Percentiles rank a stretch among this genome's conserved stretches.
phyloP scores from a whole-genome alignment of 257 asterid genomes.

The Nicotiana knightiana region DNA sequence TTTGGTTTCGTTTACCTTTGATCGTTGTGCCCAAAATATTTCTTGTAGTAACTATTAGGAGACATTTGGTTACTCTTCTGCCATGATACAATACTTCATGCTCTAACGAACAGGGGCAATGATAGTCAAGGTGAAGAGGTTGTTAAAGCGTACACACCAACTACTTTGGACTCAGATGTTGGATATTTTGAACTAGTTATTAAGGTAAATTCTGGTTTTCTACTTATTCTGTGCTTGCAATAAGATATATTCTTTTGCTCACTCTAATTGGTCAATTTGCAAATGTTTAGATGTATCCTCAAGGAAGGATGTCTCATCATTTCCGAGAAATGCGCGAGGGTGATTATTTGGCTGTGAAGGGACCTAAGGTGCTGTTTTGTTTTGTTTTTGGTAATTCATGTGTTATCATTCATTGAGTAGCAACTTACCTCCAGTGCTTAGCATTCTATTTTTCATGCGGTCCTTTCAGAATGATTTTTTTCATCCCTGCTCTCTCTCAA shows the following conservation, averaged over 20 bases:
- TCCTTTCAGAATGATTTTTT: too few relatives aligned
- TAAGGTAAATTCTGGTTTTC: slow-evolving; percentile 46
- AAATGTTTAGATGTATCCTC: slow-evolving; percentile 83
- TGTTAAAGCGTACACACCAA: slow-evolving; percentile 92
- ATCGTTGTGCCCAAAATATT: not conserved
- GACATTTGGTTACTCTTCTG: not conserved
- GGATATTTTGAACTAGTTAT: slow-evolving; percentile 90
- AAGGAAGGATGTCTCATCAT: slow-evolving; percentile 99
- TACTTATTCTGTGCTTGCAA: not conserved
- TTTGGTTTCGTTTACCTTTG: slow-evolving; percentile 13
- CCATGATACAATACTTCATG: not conserved
- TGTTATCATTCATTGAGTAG: not conserved
- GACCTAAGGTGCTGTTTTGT: slow-evolving; percentile 73
- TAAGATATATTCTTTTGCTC: slow-evolving; percentile 5
- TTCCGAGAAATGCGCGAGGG: slow-evolving; percentile 89
- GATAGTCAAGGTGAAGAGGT: slow-evolving; percentile 96
- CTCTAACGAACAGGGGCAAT: slow-evolving; percentile 60
- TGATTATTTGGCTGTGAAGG: slow-evolving; percentile 89
- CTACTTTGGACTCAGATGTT: slow-evolving; percentile 94
- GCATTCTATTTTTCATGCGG: not conserved
- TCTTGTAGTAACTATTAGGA: not conserved
- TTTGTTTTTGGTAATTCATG: not conserved
- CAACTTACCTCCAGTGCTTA: not conserved
- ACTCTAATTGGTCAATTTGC: slow-evolving; percentile 8
- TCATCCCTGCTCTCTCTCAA: not conserved